Percentiles rank a stretch among this genome's conserved stretches.
phyloP scores from a whole-genome alignment of 352 stramenopile species.

The Globisporangium polare region DNA sequence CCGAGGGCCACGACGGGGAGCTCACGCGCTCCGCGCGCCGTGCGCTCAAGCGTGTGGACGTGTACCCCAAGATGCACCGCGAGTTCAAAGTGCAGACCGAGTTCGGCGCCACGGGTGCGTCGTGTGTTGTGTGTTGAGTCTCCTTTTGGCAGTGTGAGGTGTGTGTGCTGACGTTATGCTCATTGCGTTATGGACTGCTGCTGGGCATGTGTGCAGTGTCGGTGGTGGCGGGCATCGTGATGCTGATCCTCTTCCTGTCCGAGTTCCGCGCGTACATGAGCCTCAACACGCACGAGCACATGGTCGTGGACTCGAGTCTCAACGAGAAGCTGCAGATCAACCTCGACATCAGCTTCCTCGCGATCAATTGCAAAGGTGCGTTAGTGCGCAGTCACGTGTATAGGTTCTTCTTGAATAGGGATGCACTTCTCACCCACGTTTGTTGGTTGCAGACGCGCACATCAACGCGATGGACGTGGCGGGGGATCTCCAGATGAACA shows the following conservation, averaged over 20 bases:
- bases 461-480: conserved; percentile 99
- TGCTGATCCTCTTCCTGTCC: conserved; percentile 90
- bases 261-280: conserved; percentile 85
- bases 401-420: not conserved
- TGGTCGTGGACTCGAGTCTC: conserved; percentile 95
- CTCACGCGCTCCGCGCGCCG: conserved; percentile 47
- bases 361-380: conserved; percentile 89
- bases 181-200: not conserved
- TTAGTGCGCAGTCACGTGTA: not conserved
- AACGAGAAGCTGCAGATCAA: conserved; percentile 95
- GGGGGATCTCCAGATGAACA: conserved; percentile 96
- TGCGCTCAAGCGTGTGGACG: conserved; percentile 79
- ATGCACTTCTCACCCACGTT: not conserved
- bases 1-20: conserved; percentile 28
- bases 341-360: conserved; percentile 97
- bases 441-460: conserved; percentile 83
- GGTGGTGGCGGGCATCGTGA: conserved; percentile 80
- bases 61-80: conserved; percentile 95
- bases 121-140: not conserved
- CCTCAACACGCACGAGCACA: conserved; percentile 88
- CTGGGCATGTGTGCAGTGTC: conserved; percentile 45
- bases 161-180: not conserved
- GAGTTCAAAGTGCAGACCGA: conserved; percentile 96
- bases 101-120: conserved; percentile 73
- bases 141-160: not conserved